Percentiles rank a stretch among this genome's conserved stretches.
Evolutionary conservation across 2,329 filamentous ascomycete species (phyloP).

Genomic region (Grosmannia penicillata): DNA sequence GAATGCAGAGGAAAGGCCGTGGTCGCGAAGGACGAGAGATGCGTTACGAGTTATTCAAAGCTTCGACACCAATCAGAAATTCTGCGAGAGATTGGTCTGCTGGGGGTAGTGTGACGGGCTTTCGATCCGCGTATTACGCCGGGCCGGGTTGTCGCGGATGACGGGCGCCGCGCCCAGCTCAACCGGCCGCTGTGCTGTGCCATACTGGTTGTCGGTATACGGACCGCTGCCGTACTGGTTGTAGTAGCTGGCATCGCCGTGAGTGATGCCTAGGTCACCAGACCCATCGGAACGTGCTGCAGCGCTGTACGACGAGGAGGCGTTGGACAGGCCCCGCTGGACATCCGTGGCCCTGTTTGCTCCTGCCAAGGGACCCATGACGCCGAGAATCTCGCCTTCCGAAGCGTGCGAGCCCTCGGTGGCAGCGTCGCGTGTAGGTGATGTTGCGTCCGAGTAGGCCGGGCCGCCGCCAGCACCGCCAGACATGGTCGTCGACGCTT

Average conservation of each 20-base stretch:
- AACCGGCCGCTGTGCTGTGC: conserved; percentile 20
- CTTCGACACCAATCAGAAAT: conserved; percentile 50
- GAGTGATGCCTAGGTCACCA: conserved; percentile 35
- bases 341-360: conserved; percentile 55
- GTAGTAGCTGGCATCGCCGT: conserved; percentile 36
- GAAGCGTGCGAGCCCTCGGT: conserved; percentile 34
- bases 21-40: neutral
- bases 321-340: conserved; percentile 82
- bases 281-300: conserved; percentile 60
- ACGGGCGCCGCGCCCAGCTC: conserved; percentile 52
- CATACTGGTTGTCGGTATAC: conserved; percentile 29
- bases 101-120: conserved; percentile 79
- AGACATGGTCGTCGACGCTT: conserved; percentile 80
- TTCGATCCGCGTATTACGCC: conserved; percentile 90
- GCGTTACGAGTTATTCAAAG: neutral
- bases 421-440: conserved; percentile 49
- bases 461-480: conserved; percentile 49
- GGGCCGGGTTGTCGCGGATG: conserved; percentile 82
- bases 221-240: conserved; percentile 45
- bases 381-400: conserved; percentile 74
- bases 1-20: neutral
- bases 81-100: conserved; percentile 92
- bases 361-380: conserved; percentile 58
- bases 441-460: conserved; percentile 60
- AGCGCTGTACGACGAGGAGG: conserved; percentile 87